A percentile compares a stretch with the other conserved stretches of the same genome.
Evolutionary conservation across 805 yeast genomes (phyloP).

Genomic region (Candida glaebosa): DNA sequence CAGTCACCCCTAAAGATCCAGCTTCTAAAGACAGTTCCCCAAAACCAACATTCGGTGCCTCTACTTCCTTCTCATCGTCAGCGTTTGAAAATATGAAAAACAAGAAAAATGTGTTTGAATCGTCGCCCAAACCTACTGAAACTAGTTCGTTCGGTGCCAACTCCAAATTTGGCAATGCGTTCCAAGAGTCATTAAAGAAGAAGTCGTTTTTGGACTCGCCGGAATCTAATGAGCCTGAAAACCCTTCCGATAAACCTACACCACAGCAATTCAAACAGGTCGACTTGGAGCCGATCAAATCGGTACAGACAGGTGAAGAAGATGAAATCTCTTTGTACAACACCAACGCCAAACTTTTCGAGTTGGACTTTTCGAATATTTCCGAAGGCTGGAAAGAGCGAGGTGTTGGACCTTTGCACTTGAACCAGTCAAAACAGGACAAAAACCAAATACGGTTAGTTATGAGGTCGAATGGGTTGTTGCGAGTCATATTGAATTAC

Average conservation of each 20-base stretch:
- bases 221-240: conserved; percentile 12
- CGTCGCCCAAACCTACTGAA: conserved; percentile 3
- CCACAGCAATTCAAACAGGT: conserved; percentile 50
- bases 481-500: conserved; percentile 77
- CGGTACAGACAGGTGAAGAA: conserved; percentile 85
- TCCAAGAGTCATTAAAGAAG: conserved; percentile 47
- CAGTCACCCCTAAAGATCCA: conserved; percentile 11
- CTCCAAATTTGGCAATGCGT: conserved; percentile 51
- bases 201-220: conserved; percentile 55
- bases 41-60: conserved; percentile 37
- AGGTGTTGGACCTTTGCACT: conserved; percentile 85
- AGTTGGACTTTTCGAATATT: conserved; percentile 60
- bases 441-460: conserved; percentile 60
- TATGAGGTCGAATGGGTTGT: conserved; percentile 86
- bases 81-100: conserved; percentile 21
- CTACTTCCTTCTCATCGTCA: conserved; percentile 36
- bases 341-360: conserved; percentile 76
- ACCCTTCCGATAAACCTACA: conserved; percentile 10
- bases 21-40: conserved; percentile 3
- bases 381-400: conserved; percentile 92
- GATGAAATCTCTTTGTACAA: conserved; percentile 66
- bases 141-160: conserved; percentile 41
- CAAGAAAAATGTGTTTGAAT: conserved; percentile 24
- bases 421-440: conserved; percentile 49
- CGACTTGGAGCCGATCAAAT: conserved; percentile 53